Base-by-base conservation (phyloP, 2,329 filamentous ascomycete species). In the Tolypocladium ophioglossoides region DNA sequence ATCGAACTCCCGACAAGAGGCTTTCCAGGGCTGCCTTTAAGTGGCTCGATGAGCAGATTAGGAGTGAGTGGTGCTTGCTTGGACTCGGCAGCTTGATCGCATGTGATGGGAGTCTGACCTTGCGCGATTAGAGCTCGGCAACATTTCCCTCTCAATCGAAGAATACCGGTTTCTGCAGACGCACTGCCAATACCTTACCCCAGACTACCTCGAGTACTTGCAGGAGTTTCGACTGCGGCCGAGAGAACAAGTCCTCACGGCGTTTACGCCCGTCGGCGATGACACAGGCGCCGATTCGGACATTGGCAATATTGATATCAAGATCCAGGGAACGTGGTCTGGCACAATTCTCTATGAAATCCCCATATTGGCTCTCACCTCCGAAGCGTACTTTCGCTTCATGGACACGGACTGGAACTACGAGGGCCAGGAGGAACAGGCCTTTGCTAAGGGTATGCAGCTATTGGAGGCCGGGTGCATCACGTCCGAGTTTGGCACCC, bases 331-430 rank as follows among this genome's bases (percentile, higher is more conserved):
- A 11, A 76, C 84, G 53, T 99, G 94, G 94, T 81, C 90, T 10
- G 91, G 96, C 61, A 97, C 94, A 0, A 99, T 99, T 55, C 81
- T 99, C 27, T 99, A 99, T 73, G 94, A 99, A 73, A 96, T 99
- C 55, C 94, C 94, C 0, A 79, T 99, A 24, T 79, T 99, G 22
- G 91, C 95, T 3, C 72, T 99, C 59, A 89, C 92, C 1, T 96
- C 91, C 50, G 92, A 99, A 70, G 90, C 94, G 51, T 99, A 96
- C 74, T 99, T 99, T 78, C 91, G 89, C 66, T 97, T 96, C 72
- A 89, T 91, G 75, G 91, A 99, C 66, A 89, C 74, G 52, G 91
- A 96, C 68, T 99, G 94, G 94, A 85, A 81, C 62, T 87, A 97
- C 64, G 81, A 87, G 7, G 86, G 86, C 3, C 94, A 99, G 69